Evolutionary conservation across 495 filamentous ascomycete genomes (phyloP), one percentile per base, ranked within the genome.

Genomic region (Penicillium ucsense): DNA sequence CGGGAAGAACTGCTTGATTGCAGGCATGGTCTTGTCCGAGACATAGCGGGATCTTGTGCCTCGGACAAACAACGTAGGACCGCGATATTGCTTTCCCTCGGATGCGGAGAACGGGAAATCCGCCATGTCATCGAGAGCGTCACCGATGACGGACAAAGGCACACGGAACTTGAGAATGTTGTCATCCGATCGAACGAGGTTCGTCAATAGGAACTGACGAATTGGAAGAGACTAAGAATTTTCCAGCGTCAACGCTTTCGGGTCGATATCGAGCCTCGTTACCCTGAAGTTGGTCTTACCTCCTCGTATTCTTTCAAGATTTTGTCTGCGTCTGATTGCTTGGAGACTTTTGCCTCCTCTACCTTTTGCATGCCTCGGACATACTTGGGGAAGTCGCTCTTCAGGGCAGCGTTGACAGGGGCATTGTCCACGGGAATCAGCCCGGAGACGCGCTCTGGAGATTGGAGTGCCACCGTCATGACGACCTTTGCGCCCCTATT

Each of bases 201-300:
- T 97, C n/a, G 88, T 89, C 4, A 98, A 76, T 12, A 98, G 78
- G 66, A 97, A 98, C 62, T 95, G 89, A 3, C 92, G 85, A 50
- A 96, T 84, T 2, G 77, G 68, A 3, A 90, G 64, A 31, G 83
- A 79, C 76, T 84, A 44, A n/a, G 2, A 10, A 28, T 33, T 33
- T 6, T 8, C 28, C 37, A 63, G 38, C 60, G 53, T 34, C 27
- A 33, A 43, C 20, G 20, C 20, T 20, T 20, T 20, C 20, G 1
- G 28, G 6, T 5, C 6, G n/a, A 40, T 6, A 12, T 37, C 3
- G 5, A 3, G 3, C 6, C 4, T 3, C 1, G 29, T 42, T 34
- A 9, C 1, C 29, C 12, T 10, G 4, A 2, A 37, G 3, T 45
- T 8, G 3, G 29, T n/a, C 57, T 35, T 64, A 80, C 82, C 56